Evolutionary conservation across 2,329 filamentous ascomycete species (phyloP).

Genomic region (Fusarium verticillioides): DNA sequence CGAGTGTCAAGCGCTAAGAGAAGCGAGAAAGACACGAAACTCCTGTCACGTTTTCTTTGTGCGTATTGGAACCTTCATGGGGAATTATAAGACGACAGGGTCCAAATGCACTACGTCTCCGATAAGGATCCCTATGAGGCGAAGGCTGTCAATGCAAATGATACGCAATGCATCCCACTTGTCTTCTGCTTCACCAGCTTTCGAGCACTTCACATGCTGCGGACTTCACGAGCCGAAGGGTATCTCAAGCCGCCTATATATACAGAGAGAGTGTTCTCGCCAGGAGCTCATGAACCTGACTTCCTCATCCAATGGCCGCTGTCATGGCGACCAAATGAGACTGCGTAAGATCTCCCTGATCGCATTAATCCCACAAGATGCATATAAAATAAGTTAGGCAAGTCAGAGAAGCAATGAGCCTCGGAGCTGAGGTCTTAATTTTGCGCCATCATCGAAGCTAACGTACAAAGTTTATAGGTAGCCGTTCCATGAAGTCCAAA

Average conservation of each 20-base stretch:
- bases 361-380: not conserved
- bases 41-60: not conserved
- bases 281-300: not conserved
- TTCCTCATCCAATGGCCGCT: not conserved
- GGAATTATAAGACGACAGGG: not conserved
- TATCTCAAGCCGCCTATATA: not conserved
- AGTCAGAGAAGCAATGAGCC: not conserved
- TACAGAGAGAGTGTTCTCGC: not conserved
- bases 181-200: not conserved
- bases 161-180: not conserved
- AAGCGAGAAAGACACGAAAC: not conserved
- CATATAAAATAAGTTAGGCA: not conserved
- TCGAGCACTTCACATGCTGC: not conserved
- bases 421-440: not conserved
- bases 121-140: rapidly evolving
- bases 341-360: not conserved
- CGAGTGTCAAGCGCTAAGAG: not conserved
- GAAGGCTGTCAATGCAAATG: not conserved
- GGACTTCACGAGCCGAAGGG: rapidly evolving
- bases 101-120: not conserved
- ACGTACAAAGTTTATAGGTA: not conserved
- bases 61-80: not conserved
- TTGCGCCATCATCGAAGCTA: not conserved
- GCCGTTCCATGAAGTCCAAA: not conserved
- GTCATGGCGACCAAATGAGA: not conserved